Evolutionary conservation across 2,329 filamentous ascomycete genomes (phyloP).

Genomic region (Rutstroemia sp.): DNA sequence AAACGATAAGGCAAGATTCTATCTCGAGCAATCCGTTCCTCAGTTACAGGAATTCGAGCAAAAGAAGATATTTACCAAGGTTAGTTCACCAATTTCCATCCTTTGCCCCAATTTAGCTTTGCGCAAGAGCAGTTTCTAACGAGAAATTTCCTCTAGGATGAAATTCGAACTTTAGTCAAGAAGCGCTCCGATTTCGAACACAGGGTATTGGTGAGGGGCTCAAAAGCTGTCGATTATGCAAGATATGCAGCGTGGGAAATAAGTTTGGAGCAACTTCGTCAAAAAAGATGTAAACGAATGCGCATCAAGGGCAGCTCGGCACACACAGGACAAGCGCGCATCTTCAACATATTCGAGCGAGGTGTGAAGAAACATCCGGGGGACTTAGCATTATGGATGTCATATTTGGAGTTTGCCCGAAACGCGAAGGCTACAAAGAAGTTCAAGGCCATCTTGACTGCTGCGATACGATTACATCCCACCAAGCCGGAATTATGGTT

Average conservation of each 20-base stretch:
- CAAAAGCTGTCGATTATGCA: slow-evolving; percentile 70
- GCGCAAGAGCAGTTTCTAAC: background rate
- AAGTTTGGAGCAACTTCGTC: slow-evolving; percentile 65
- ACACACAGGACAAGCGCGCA: slow-evolving; percentile 69
- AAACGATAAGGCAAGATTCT: slow-evolving; percentile 91
- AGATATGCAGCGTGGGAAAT: slow-evolving; percentile 71
- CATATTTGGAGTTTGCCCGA: slow-evolving; percentile 77
- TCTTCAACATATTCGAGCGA: slow-evolving; percentile 85
- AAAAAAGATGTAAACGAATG: slow-evolving; percentile 75
- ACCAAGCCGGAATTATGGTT: slow-evolving; percentile 80
- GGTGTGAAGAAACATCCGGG: slow-evolving; percentile 79
- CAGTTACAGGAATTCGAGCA: slow-evolving; percentile 88
- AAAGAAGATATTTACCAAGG: slow-evolving; percentile 83
- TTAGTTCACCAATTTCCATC: slow-evolving; percentile 30
- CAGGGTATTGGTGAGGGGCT: slow-evolving; percentile 74
- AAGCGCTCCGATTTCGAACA: slow-evolving; percentile 94
- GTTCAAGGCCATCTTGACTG: slow-evolving; percentile 56
- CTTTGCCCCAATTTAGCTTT: background rate
- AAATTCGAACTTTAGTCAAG: slow-evolving; percentile 81
- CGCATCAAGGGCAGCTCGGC: slow-evolving; percentile 61
- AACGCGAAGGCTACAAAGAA: slow-evolving; percentile 59
- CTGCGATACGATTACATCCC: slow-evolving; percentile 78
- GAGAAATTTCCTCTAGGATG: slow-evolving; percentile 49
- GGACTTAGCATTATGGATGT: slow-evolving; percentile 75
- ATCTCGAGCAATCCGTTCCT: slow-evolving; percentile 83